A percentile compares a stretch with the other conserved stretches of the same genome.
Conservation (phyloP, 2,329 filamentous ascomycete genomes). For the Penicillium sp. region DNA sequence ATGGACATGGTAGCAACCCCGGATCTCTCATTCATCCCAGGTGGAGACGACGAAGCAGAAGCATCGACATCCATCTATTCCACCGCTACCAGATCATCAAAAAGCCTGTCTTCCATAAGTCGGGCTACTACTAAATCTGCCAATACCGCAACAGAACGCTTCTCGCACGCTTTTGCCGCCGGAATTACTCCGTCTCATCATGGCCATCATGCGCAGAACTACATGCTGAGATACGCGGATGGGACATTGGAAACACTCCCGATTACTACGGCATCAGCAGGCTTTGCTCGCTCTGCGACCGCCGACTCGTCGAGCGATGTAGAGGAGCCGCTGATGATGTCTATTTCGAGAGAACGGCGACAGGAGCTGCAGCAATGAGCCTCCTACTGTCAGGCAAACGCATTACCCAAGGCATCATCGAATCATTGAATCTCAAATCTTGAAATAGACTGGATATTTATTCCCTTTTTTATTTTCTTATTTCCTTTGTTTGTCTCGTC, state of each 20-base stretch:
- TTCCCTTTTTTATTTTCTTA: too few relatives aligned
- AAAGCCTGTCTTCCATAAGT: not conserved
- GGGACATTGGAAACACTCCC: not conserved
- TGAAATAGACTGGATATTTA: not conserved
- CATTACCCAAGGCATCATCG: too few relatives aligned
- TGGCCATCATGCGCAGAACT: not conserved
- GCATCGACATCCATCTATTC: not conserved
- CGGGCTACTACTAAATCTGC: not conserved
- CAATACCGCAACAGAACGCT: not conserved
- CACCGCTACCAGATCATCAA: not conserved
- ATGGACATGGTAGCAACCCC: not conserved
- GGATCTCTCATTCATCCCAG: not conserved
- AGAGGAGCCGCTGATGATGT: constrained; percentile 2
- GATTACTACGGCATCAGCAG: not conserved
- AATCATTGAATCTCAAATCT: not conserved
- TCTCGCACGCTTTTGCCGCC: not conserved
- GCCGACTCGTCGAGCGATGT: not conserved
- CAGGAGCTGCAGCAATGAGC: not conserved
- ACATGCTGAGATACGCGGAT: constrained; percentile 2
- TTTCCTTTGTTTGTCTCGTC: not conserved
- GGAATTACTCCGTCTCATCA: not conserved
- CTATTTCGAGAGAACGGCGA: not conserved
- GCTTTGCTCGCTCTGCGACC: not conserved
- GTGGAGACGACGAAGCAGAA: not conserved
- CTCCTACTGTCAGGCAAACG: too few relatives aligned